A percentile compares a stretch with the other conserved stretches of the same genome.
These are phyloP conservation scores for Geotrichum aggregatum DNA, from an alignment of 1,139 yeast species.

Conservation along the genomic window DNA sequence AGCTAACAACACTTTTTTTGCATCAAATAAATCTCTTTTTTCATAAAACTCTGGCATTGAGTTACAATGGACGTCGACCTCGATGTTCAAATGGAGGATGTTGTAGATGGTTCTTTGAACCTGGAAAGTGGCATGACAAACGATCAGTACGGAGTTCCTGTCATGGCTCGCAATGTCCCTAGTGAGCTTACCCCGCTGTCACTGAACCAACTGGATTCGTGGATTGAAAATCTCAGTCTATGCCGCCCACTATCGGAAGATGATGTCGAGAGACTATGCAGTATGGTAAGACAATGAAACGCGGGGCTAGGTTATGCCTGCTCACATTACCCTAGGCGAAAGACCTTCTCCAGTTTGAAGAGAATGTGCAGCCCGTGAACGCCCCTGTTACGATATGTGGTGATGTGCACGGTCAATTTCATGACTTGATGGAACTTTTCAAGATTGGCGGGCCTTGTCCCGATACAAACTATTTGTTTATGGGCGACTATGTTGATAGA, in stretches of 20 bases:
- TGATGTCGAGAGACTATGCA: slow-evolving; percentile 74
- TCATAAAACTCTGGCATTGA: too few species aligned
- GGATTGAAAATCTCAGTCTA: slow-evolving; percentile 74
- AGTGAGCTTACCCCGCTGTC: slow-evolving; percentile 20
- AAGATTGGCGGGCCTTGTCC: slow-evolving; percentile 79
- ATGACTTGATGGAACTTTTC: slow-evolving; percentile 78
- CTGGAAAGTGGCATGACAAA: slow-evolving; percentile 5
- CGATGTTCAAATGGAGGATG: slow-evolving; percentile 20
- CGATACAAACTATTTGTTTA: slow-evolving; percentile 62
- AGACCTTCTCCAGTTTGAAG: slow-evolving; percentile 32
- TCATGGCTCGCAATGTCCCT: slow-evolving; percentile 10
- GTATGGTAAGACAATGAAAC: slow-evolving; percentile 36
- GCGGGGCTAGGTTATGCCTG: neutral
- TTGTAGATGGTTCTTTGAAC: slow-evolving; percentile 8
- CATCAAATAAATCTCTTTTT: too few species aligned
- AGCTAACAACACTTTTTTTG: too few species aligned
- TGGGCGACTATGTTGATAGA: slow-evolving; percentile 91
- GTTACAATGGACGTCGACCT: slow-evolving; percentile 14
- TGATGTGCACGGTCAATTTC: slow-evolving; percentile 90
- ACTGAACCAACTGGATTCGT: slow-evolving; percentile 69
- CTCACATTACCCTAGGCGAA: slow-evolving; percentile 8
- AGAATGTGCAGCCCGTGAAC: slow-evolving; percentile 82
- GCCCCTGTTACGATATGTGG: slow-evolving; percentile 92
- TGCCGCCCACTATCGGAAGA: slow-evolving; percentile 81
- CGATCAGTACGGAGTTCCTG: slow-evolving; percentile 1